These are phyloP conservation scores for Chaetomiaceae sp. DNA, from an alignment of 2,329 filamentous ascomycete genomes.

Conservation along the genomic window DNA sequence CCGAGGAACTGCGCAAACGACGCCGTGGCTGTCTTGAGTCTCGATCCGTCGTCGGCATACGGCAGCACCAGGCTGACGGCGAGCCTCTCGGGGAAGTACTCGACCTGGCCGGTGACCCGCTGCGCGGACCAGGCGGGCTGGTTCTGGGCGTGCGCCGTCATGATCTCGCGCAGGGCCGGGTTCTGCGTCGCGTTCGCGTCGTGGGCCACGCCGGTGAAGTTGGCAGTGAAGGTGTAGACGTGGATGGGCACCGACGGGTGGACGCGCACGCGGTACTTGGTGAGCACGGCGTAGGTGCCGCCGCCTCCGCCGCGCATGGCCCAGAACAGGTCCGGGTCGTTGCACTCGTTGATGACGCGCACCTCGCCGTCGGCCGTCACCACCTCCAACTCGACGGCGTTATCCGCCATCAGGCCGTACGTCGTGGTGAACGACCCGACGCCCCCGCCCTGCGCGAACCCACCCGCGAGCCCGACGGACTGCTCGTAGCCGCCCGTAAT, in stretches of 20 bases:
- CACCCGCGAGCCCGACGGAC: constrained; percentile 53
- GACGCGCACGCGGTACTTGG: constrained; percentile 14
- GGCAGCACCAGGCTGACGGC: no score
- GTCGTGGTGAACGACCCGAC: constrained; percentile 40
- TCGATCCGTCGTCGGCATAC: no score
- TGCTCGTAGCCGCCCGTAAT: constrained; percentile 19
- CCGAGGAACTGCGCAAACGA: no score
- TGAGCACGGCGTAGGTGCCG: constrained; percentile 18
- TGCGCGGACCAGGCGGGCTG: no score
- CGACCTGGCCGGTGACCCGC: no score
- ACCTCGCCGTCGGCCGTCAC: constrained; percentile 41
- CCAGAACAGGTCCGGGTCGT: constrained; percentile 38
- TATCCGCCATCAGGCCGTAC: constrained; percentile 42
- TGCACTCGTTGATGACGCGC: constrained; percentile 33
- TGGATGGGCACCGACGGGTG: constrained; percentile 14
- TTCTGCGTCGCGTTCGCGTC: no score
- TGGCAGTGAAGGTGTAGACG: constrained; percentile 30
- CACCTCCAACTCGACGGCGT: constrained; percentile 38
- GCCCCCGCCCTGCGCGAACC: constrained; percentile 48
- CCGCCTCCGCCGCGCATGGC: constrained; percentile 27
- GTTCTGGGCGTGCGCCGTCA: no score
- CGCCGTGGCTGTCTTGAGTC: no score
- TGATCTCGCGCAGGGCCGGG: no score
- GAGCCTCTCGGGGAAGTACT: no score
- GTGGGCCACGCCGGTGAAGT: constrained; percentile 31